Base-by-base conservation (phyloP, 257 asterid species). In the Craterostigma plantagineum region DNA sequence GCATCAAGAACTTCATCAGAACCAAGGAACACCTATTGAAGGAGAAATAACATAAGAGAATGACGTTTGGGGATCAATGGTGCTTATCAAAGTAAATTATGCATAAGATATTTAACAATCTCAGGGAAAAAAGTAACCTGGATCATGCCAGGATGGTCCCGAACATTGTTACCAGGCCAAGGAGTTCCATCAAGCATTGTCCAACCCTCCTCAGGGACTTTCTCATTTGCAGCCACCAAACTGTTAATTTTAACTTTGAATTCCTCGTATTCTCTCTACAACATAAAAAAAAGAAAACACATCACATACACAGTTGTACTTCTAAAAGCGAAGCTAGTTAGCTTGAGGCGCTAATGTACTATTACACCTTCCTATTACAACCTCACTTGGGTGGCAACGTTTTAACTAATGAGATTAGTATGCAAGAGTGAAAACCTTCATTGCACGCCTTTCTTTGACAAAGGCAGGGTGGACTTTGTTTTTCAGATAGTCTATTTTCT, bases 71-170 rank as follows among this genome's bases (percentile, higher is more conserved):
- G 30, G 30, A 23, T 23, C 2, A 23, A n/a, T n/a, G n/a, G n/a
- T n/a, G n/a, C n/a, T n/a, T n/a, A n/a, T 23, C 30, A 23, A 23
- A 23, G 30, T n/a, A 23, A 23, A 23, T 23, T 2, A 6, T 23
- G 30, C 30, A 23, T 23, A 2, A 23, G 6, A 23, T 23, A 23
- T 23, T 23, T 23, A 23, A 23, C 30, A 23, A 23, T 23, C 30
- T 23, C 30, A 23, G 30, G 34, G 16, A 27, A 41, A 48, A 39
- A n/a, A 33, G 13, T 57, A 52, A 72, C 90, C 82, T 76, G 90
- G 61, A 72, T 76, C 82, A 76, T 76, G 43, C 79, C 90, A 50
- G 90, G 82, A 56, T 76, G 90, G 42, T 72, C 90, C 51, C 72
- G 45, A 43, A 76, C 90, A 64, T 54, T 67, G 68, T 76, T 76